Percentiles rank a stretch among this genome's conserved stretches.
These are phyloP conservation scores for Maudiozyma turicensis DNA, from an alignment of 805 yeast species.

Conservation along the genomic window DNA sequence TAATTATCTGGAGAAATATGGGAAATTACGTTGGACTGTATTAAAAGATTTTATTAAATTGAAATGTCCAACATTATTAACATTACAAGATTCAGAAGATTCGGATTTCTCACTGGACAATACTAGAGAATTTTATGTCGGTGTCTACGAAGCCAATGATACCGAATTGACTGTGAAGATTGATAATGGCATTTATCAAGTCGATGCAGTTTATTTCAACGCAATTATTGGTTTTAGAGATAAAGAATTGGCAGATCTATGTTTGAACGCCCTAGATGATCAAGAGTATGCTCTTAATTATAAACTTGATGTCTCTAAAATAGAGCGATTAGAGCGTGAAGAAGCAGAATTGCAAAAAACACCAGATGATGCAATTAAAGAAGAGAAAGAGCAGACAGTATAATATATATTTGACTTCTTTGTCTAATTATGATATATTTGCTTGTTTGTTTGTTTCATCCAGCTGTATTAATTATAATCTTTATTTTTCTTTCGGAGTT, in stretches of 20 bases:
- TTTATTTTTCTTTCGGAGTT: too few relatives aligned
- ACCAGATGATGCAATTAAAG: neutral
- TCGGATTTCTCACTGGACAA: constrained; percentile 9
- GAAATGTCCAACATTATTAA: constrained; percentile 23
- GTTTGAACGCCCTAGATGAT: constrained; percentile 17
- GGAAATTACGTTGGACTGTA: constrained; percentile 30
- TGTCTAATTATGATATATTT: too few relatives aligned
- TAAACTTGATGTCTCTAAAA: constrained; percentile 7
- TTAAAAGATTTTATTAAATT: constrained; percentile 31
- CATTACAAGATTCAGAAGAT: constrained; percentile 5
- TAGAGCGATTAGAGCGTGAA: constrained; percentile 10
- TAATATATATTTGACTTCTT: too few relatives aligned
- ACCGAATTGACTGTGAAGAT: constrained; percentile 9
- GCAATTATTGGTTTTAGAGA: constrained; percentile 29
- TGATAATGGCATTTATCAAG: constrained; percentile 12
- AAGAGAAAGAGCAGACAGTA: neutral
- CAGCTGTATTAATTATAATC: too few relatives aligned
- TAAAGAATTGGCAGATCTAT: constrained; percentile 20
- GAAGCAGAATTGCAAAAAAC: neutral
- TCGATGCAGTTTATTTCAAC: constrained; percentile 21
- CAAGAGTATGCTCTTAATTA: constrained; percentile 27
- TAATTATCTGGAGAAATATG: constrained; percentile 19
- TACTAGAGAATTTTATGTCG: constrained; percentile 30
- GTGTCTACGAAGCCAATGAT: constrained; percentile 27
- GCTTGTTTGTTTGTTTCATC: too few relatives aligned